phyloP scores from a whole-genome alignment of 179 eudicot species.

The Beta lomatogona region DNA sequence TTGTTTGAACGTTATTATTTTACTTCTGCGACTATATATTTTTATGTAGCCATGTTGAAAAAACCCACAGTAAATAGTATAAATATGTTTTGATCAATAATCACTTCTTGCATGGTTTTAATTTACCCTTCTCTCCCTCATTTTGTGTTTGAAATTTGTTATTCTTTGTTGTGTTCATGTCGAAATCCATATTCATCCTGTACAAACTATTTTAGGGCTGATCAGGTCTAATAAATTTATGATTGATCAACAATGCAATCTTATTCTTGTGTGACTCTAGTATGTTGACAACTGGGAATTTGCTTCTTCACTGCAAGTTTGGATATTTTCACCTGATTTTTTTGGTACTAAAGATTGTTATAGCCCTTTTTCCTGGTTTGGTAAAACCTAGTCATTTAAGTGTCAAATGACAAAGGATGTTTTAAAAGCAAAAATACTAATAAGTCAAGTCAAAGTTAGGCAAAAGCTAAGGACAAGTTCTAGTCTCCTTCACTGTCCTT shows the following conservation, averaged over 20 bases:
- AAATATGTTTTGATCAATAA: slow-evolving; percentile 32
- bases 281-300: too few relatives aligned
- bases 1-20: slow-evolving; percentile 10
- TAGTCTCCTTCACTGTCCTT: background rate
- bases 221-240: too few relatives aligned
- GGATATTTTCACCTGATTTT: background rate
- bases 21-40: slow-evolving; percentile 16
- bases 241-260: too few relatives aligned
- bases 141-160: too few relatives aligned
- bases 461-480: background rate
- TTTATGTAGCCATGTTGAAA: slow-evolving; percentile 24
- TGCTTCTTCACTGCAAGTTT: background rate
- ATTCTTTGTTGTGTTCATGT: too few relatives aligned
- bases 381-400: slow-evolving; percentile 1
- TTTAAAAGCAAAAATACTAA: background rate
- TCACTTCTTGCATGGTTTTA: background rate
- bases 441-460: slow-evolving; percentile 30
- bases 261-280: background rate
- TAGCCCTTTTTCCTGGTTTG: slow-evolving; percentile 13
- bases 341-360: background rate
- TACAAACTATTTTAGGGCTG: too few relatives aligned
- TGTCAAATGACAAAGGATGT: slow-evolving; percentile 10
- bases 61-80: slow-evolving; percentile 33
- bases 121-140: too few relatives aligned
- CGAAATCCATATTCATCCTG: too few relatives aligned